Base-by-base conservation (phyloP, 345 rosid genomes). In the Acer saccharum region DNA sequence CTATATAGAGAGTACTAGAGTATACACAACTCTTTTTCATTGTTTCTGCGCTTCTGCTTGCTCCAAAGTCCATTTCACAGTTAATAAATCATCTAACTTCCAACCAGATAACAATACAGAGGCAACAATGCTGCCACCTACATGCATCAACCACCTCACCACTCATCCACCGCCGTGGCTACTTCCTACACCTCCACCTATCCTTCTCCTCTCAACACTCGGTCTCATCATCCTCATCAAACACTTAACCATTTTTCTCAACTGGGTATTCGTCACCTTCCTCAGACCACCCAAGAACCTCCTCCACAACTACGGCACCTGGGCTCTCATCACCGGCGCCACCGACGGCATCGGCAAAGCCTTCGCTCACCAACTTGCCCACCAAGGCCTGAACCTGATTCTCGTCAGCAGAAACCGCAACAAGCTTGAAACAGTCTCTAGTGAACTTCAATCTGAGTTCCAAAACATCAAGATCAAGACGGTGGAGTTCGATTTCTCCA, bases 261-360 rank as follows among this genome's bases (percentile, higher is more conserved):
- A 74, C 17, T 94, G 91, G 88, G 41, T 89, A 46, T 77, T 77
- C 80, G 68, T 75, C 39, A 80, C 86, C 46, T 86, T 86, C 72
- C 61, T 92, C 75, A 75, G 91, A 67, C 75, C 82, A 46, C 79
- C 86, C 17, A 89, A 77, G 44, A 81, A 87, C 73, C 89, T 92
- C 73, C 89, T 92, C 71, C 80, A 74, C 54, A 57, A 32, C n/a
- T 96, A 92, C 72, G 97, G 99, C 35, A 82, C 95, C 6, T 94
- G 99, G 99, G 98, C 94, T 67, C 78, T 94, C 55, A 73, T 96
- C 83, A 96, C 98, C 1, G 99, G 97, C 64, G 87, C 97, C 77
- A 90, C 99, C 0, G 90, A 91, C 13, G 99, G 99, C 35, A 92
- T 94, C 27, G 99, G 99, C 29, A 91, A 76, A 46, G 97, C 96